Evolutionary conservation across 169 alveolate species (phyloP).

Genomic region (Theileria parva): DNA sequence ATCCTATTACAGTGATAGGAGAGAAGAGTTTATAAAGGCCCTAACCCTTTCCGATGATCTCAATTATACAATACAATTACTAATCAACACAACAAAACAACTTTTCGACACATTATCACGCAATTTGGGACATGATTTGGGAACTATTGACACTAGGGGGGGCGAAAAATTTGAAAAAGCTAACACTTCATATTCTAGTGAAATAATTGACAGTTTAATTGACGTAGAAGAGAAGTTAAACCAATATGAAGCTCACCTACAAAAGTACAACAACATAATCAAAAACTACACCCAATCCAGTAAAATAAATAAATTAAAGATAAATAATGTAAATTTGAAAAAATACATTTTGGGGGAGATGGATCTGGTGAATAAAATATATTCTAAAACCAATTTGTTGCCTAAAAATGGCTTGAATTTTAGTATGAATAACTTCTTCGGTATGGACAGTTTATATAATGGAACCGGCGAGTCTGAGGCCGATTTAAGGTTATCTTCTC

Average conservation of each 20-base stretch:
- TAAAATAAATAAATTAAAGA: background rate
- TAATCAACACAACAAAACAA: background rate
- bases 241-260: background rate
- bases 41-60: slow-evolving; percentile 3
- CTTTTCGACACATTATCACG: background rate
- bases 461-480: background rate
- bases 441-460: slow-evolving; percentile 9
- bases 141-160: too few species aligned
- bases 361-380: slow-evolving; percentile 5
- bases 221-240: background rate
- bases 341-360: slow-evolving; percentile 1
- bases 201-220: background rate
- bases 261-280: background rate
- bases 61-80: background rate
- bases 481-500: slow-evolving; percentile 40
- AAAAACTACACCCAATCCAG: background rate
- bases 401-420: slow-evolving; percentile 6
- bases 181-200: too few species aligned
- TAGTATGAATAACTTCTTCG: slow-evolving; percentile 4
- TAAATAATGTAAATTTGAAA: background rate
- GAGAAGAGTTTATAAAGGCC: background rate
- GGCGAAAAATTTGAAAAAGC: too few species aligned
- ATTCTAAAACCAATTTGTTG: background rate
- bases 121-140: too few species aligned
- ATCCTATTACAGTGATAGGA: background rate